These are phyloP conservation scores for Castanea sativa DNA, from an alignment of 306 rosid species.

Conservation along the genomic window DNA sequence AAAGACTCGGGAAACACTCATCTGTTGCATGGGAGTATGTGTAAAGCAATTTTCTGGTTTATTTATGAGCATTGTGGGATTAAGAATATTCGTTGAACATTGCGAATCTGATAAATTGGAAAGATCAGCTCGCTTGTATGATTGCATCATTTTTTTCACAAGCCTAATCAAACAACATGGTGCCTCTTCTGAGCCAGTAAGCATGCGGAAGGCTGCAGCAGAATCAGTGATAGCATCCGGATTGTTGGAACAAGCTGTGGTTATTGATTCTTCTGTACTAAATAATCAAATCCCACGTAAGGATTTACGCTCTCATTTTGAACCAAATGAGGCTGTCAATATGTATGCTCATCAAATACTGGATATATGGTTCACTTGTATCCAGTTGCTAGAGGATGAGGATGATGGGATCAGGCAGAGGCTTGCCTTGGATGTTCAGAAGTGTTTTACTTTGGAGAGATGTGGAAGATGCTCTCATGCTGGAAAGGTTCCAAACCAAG, in stretches of 20 bases:
- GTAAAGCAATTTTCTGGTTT: slow-evolving; percentile 52
- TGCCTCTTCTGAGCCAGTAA: slow-evolving; percentile 65
- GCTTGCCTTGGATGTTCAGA: slow-evolving; percentile 68
- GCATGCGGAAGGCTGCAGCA: slow-evolving; percentile 78
- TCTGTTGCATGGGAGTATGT: slow-evolving; percentile 77
- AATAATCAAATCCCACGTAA: slow-evolving; percentile 34
- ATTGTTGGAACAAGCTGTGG: slow-evolving; percentile 73
- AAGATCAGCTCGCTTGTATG: slow-evolving; percentile 33
- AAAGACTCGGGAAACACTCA: slow-evolving; percentile 67
- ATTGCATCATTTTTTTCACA: slow-evolving; percentile 55
- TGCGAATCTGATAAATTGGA: slow-evolving; percentile 31
- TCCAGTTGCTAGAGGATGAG: slow-evolving; percentile 92
- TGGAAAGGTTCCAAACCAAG: slow-evolving; percentile 68
- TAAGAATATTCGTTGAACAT: slow-evolving; percentile 14
- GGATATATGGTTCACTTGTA: slow-evolving; percentile 78
- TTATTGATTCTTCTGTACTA: slow-evolving; percentile 42
- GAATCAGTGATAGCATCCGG: slow-evolving; percentile 83
- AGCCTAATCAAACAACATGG: slow-evolving; percentile 54
- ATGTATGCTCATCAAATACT: slow-evolving; percentile 63
- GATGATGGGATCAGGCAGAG: slow-evolving; percentile 67
- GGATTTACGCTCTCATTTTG: slow-evolving; percentile 32
- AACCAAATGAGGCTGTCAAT: slow-evolving; percentile 49
- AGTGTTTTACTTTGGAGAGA: slow-evolving; percentile 51
- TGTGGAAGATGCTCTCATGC: slow-evolving; percentile 28
- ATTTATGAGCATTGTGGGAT: slow-evolving; percentile 38